phyloP scores from a whole-genome alignment of 345 rosid species.

The Eucalyptus tenuipes region DNA sequence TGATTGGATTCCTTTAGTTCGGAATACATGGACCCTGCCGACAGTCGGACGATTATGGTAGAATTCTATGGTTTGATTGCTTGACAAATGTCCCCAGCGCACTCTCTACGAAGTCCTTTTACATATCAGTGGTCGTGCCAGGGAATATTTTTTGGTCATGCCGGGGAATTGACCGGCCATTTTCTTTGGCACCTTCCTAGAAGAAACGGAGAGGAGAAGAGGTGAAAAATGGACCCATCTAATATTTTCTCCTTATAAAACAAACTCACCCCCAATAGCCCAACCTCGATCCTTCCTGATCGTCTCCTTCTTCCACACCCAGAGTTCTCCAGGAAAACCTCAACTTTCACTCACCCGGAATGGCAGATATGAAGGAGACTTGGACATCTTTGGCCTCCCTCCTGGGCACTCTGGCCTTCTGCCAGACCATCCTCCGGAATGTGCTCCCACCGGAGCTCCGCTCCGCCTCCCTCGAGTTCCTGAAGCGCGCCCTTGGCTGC shows the following conservation, averaged over 20 bases:
- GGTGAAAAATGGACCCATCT: background rate
- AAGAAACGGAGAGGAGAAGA: background rate
- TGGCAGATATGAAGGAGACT: background rate
- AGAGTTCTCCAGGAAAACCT: background rate
- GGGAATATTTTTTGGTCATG: background rate
- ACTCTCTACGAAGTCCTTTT: background rate
- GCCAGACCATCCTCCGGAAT: background rate
- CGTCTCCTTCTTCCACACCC: background rate
- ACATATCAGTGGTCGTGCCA: background rate
- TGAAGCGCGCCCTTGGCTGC: background rate
- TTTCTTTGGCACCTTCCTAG: background rate
- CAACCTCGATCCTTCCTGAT: background rate
- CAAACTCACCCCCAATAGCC: background rate
- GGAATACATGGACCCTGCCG: background rate
- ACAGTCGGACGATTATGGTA: background rate
- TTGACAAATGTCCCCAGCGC: background rate
- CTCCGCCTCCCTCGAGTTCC: background rate
- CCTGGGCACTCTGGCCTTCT: background rate
- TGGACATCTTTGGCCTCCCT: slow-evolving; percentile 1
- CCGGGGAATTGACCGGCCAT: background rate
- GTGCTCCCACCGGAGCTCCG: background rate
- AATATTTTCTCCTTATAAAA: background rate
- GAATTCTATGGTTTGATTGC: background rate
- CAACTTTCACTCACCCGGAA: background rate
- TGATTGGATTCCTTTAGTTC: background rate